These are phyloP conservation scores for Fusarium tanahbumbuense DNA, from an alignment of 2,329 filamentous ascomycete species.

Conservation along the genomic window DNA sequence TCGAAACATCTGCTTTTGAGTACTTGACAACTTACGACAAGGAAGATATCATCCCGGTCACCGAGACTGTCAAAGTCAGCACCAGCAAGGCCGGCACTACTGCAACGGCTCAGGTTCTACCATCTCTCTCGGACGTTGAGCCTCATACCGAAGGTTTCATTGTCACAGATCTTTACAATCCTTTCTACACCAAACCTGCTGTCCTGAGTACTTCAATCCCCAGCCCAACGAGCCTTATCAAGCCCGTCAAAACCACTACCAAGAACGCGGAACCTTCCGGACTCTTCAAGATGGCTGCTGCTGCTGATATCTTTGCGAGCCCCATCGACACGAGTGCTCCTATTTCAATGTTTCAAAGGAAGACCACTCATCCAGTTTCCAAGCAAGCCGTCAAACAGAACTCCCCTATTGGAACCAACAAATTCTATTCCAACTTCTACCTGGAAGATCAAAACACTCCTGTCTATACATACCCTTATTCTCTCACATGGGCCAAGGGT, in stretches of 20 bases:
- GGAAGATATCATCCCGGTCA: conserved; percentile 46
- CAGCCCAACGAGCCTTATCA: conserved; percentile 52
- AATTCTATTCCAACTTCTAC: conserved; percentile 85
- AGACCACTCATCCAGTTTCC: conserved; percentile 68
- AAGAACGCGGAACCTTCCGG: conserved; percentile 34
- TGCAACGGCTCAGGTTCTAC: conserved; percentile 47
- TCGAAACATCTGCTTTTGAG: conserved; percentile 36
- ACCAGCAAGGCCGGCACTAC: conserved; percentile 42
- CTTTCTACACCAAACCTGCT: conserved; percentile 28
- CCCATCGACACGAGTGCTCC: conserved; percentile 67
- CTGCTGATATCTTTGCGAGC: conserved; percentile 64
- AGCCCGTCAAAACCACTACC: conserved; percentile 40
- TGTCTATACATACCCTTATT: conserved; percentile 81
- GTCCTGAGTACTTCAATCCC: conserved; percentile 48
- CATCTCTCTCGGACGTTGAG: conserved; percentile 46
- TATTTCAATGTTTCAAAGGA: conserved; percentile 58
- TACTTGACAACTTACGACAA: conserved; percentile 43
- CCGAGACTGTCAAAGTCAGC: conserved; percentile 43
- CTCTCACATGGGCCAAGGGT: conserved; percentile 74
- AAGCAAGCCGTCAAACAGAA: conserved; percentile 63
- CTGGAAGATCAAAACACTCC: conserved; percentile 76
- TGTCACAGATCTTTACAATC: conserved; percentile 41
- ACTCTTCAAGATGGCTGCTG: conserved; percentile 44
- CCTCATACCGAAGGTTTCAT: conserved; percentile 50
- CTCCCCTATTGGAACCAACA: conserved; percentile 76